These are phyloP conservation scores for Penicillium aurantiogriseum DNA, from an alignment of 2,329 filamentous ascomycete species.

Conservation along the genomic window DNA sequence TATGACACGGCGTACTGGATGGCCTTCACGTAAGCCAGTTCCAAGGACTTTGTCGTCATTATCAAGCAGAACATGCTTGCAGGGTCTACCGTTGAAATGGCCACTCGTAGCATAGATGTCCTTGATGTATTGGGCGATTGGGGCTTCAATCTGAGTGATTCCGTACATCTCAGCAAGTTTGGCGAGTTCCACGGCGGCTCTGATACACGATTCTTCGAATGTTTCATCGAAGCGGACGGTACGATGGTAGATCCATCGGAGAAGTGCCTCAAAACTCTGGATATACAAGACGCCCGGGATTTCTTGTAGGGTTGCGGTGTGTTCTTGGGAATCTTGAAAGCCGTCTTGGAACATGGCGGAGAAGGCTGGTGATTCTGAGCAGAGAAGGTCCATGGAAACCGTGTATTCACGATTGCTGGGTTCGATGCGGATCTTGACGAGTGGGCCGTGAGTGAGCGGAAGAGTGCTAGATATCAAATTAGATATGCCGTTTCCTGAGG, in stretches of 20 bases:
- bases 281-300: conserved; percentile 6
- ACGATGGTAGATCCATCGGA: conserved; percentile 18
- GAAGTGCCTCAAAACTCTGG: conserved; percentile 11
- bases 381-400: too few relatives aligned
- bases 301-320: conserved; percentile 12
- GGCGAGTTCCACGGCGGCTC: conserved; percentile 13
- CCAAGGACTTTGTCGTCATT: neutral
- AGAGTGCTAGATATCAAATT: too few relatives aligned
- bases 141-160: neutral
- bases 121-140: conserved; percentile 9
- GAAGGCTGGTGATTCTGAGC: too few relatives aligned
- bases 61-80: neutral
- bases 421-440: too few relatives aligned
- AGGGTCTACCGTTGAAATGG: too few relatives aligned
- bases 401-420: too few relatives aligned
- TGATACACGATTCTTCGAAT: neutral
- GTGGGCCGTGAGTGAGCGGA: too few relatives aligned
- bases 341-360: too few relatives aligned
- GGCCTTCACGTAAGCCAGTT: neutral
- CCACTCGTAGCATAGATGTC: neutral
- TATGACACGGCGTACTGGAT: conserved; percentile 7
- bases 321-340: neutral
- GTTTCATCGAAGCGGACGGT: conserved; percentile 3
- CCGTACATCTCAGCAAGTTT: conserved; percentile 14
- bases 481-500: too few relatives aligned